These are phyloP conservation scores for Monarda citriodora DNA, from an alignment of 305 asterid species.

Conservation along the genomic window DNA sequence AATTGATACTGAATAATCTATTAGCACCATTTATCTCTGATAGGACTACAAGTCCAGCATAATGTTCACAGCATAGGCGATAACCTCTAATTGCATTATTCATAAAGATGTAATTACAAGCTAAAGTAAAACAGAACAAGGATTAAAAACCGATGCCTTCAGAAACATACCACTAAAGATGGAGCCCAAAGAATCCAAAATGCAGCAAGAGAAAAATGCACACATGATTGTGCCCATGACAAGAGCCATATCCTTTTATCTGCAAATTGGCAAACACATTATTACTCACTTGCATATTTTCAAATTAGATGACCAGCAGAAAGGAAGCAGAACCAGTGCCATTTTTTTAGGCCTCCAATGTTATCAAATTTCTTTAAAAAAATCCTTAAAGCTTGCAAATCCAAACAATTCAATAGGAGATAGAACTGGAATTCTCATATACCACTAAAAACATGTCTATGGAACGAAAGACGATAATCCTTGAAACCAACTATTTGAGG, in stretches of 20 bases:
- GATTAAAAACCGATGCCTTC: constrained; percentile 5
- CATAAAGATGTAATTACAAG: constrained; percentile 2
- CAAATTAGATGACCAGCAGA: constrained; percentile 7
- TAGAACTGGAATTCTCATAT: constrained; percentile 19
- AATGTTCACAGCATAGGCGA: constrained; percentile 1
- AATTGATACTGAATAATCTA: neutral
- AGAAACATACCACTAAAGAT: constrained; percentile 58
- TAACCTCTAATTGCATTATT: constrained; percentile 15
- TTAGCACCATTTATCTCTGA: neutral
- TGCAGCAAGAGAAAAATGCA: constrained; percentile 67
- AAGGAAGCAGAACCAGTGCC: neutral
- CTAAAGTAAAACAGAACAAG: neutral
- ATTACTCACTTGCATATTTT: constrained; percentile 6
- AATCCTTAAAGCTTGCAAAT: neutral
- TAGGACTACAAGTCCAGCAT: constrained; percentile 6
- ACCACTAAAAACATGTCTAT: constrained; percentile 54
- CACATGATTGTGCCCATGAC: constrained; percentile 77
- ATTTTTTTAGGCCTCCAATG: neutral
- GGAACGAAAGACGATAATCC: constrained; percentile 56
- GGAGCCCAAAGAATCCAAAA: constrained; percentile 99
- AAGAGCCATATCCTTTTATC: constrained; percentile 92
- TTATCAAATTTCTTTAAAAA: constrained; percentile 3
- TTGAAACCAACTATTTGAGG: constrained; percentile 34
- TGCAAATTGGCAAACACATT: constrained; percentile 27
- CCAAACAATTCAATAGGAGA: neutral